Evolutionary conservation across 2,329 filamentous ascomycete genomes (phyloP).

Genomic region (Xylogone sp.): DNA sequence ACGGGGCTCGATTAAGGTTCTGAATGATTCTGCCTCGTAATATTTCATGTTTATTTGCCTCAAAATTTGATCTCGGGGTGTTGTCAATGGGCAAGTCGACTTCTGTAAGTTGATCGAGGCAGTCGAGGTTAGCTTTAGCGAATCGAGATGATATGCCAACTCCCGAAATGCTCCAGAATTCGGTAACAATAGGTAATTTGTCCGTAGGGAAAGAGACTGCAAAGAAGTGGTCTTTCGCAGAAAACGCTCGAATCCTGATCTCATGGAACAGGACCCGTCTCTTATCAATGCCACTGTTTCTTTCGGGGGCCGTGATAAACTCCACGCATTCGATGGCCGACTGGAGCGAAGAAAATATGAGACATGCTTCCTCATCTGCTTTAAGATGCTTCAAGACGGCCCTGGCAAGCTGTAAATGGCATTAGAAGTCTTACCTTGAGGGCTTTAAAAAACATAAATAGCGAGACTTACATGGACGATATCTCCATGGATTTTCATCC

Average conservation of each 20-base stretch:
- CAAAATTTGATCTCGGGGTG: slow-evolving; percentile 10
- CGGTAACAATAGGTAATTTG: slow-evolving; percentile 33
- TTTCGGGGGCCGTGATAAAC: slow-evolving; percentile 9
- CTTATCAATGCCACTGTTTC: slow-evolving; percentile 3
- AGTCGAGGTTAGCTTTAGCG: slow-evolving; percentile 38
- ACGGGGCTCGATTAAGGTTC: slow-evolving; percentile 1
- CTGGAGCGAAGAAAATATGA: slow-evolving; percentile 13
- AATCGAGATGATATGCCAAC: slow-evolving; percentile 42
- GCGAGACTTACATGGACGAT: slow-evolving; percentile 13
- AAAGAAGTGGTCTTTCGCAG: slow-evolving; percentile 33
- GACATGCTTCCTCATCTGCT: slow-evolving; percentile 1
- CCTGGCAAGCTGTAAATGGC: neutral
- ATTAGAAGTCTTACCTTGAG: slow-evolving; percentile 3
- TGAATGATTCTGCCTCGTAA: slow-evolving; percentile 1
- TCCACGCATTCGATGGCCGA: slow-evolving; percentile 14
- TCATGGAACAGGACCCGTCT: slow-evolving; percentile 4
- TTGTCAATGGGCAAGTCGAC: slow-evolving; percentile 24
- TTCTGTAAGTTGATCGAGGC: slow-evolving; percentile 32
- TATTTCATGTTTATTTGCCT: neutral
- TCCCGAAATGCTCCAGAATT: slow-evolving; percentile 44
- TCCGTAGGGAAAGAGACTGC: slow-evolving; percentile 36
- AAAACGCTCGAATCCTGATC: slow-evolving; percentile 13
- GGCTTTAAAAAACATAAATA: neutral
- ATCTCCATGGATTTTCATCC: slow-evolving; percentile 17
- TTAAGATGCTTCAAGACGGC: neutral